Conservation (phyloP, 805 yeast species). For the Wickerhamiella alocasiicola region DNA sequence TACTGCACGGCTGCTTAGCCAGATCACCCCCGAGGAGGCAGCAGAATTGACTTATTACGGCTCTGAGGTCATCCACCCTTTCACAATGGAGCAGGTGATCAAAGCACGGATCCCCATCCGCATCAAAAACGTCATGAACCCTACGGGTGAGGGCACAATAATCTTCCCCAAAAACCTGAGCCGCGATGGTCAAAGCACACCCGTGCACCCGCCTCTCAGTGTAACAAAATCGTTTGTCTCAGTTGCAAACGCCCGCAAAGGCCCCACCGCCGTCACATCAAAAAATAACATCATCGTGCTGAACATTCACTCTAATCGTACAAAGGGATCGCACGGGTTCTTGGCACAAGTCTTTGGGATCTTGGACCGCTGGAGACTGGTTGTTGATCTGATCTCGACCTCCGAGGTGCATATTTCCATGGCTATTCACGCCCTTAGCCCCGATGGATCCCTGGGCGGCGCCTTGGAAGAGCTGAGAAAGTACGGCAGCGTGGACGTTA, state of each 20-base stretch:
- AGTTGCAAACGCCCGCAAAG: conserved; percentile 32
- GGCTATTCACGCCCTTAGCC: conserved; percentile 64
- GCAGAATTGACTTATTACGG: conserved; percentile 97
- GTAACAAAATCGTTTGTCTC: conserved; percentile 31
- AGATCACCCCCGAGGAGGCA: conserved; percentile 97
- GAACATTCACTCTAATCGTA: conserved; percentile 87
- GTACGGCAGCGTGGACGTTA: conserved; percentile 82
- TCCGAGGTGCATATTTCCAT: conserved; percentile 97
- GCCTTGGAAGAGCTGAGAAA: conserved; percentile 69
- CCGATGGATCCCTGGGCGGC: conserved; percentile 52
- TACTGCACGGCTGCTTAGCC: conserved; percentile 66
- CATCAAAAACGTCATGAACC: conserved; percentile 91
- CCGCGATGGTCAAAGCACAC: conserved; percentile 76
- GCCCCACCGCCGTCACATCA: conserved; percentile 91
- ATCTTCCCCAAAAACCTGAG: conserved; percentile 87
- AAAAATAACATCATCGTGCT: conserved; percentile 85
- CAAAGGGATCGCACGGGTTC: conserved; percentile 88
- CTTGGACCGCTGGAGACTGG: conserved; percentile 69
- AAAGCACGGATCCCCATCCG: conserved; percentile 92
- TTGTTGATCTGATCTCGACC: conserved; percentile 91
- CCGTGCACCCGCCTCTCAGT: conserved; percentile 88
- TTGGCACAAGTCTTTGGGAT: conserved; percentile 81
- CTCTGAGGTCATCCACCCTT: conserved; percentile 95
- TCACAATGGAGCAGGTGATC: conserved; percentile 98
- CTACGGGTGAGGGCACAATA: conserved; percentile 83